Percentiles rank a stretch among this genome's conserved stretches.
Evolutionary conservation across 1,284 basidiomycete species (phyloP).

Genomic region (Microbotryomycetes sp.): DNA sequence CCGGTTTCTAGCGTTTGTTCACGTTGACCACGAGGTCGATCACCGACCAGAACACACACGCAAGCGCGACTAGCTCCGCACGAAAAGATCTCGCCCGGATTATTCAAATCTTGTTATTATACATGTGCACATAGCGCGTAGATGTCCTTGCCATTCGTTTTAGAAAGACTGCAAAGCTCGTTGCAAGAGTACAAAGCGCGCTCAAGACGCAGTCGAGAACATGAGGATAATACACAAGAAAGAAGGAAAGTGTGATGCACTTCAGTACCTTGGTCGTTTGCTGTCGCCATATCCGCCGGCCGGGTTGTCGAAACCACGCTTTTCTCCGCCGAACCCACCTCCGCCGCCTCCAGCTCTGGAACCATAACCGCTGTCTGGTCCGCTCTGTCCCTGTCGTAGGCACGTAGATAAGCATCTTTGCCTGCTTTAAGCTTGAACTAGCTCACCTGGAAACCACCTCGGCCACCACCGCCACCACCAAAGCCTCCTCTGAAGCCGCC

Average conservation of each 20-base stretch:
- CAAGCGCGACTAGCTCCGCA: background rate
- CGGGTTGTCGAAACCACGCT: background rate
- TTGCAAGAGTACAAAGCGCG: no score
- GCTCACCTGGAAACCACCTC: constrained; percentile 9
- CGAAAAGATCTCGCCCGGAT: no score
- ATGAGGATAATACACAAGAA: no score
- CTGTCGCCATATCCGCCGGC: constrained; percentile 16
- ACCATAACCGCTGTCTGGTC: constrained; percentile 5
- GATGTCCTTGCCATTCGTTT: no score
- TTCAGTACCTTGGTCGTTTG: constrained; percentile 21
- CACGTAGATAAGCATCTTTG: background rate
- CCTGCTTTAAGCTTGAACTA: background rate
- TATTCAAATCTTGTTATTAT: no score
- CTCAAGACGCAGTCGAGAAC: no score
- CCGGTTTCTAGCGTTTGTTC: constrained; percentile 48
- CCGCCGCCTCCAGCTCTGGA: constrained; percentile 7
- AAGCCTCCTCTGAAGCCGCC: constrained; percentile 25
- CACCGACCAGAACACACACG: background rate
- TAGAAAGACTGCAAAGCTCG: no score
- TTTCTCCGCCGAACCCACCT: background rate
- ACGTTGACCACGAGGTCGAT: constrained; percentile 73
- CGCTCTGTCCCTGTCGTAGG: constrained; percentile 5
- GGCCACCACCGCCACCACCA: constrained; percentile 24
- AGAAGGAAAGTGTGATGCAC: no score
- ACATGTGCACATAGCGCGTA: no score